phyloP scores from a whole-genome alignment of 83 land plant genomes.

The Picea abies region DNA sequence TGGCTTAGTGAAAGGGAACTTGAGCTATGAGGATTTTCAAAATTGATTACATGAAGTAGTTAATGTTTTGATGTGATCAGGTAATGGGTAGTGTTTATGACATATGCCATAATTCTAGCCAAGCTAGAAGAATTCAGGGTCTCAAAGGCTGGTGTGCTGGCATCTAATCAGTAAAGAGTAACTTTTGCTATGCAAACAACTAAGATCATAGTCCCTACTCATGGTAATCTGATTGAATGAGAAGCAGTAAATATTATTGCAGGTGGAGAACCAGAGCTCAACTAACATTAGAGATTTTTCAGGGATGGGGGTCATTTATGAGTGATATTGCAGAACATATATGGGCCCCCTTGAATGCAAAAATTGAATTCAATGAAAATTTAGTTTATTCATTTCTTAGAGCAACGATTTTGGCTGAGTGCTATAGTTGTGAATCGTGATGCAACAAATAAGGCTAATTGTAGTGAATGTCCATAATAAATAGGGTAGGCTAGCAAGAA shows the following conservation, averaged over 20 bases:
- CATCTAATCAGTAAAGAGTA: background rate
- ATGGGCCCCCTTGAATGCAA: no score
- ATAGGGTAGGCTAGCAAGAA: background rate
- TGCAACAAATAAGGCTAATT: background rate
- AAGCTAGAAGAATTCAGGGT: background rate
- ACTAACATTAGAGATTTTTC: no score
- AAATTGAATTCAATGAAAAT: no score
- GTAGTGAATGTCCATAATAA: background rate
- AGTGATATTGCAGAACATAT: no score
- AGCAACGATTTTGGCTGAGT: background rate
- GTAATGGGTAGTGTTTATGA: background rate
- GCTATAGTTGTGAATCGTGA: background rate
- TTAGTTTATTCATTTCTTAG: background rate
- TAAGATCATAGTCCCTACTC: no score
- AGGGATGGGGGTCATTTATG: no score
- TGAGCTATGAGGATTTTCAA: background rate
- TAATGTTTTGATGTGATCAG: background rate
- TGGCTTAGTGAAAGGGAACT: background rate
- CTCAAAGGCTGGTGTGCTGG: background rate
- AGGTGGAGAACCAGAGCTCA: no score
- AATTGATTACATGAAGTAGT: background rate
- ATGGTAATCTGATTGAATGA: no score
- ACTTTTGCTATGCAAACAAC: no score
- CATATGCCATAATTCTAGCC: no score
- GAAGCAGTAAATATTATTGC: no score